Base-by-base conservation (phyloP, 1,284 basidiomycete genomes). In the Cerioporus squamosus region DNA sequence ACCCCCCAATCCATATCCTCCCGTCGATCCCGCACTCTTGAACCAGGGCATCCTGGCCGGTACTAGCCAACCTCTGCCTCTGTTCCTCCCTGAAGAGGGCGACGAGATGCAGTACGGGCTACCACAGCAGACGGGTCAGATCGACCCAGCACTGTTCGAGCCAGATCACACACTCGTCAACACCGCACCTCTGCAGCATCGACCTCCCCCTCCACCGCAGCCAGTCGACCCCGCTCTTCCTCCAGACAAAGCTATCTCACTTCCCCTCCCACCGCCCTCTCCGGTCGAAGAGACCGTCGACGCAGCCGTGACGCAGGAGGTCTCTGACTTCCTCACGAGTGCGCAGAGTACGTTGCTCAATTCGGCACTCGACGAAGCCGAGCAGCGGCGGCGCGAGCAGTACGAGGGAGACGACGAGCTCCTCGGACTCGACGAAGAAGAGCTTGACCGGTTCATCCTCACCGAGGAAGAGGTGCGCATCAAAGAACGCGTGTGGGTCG, bases 401-500 rank as follows among this genome's bases (percentile, higher is more conserved):
- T 81, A 85, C 44, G 48, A 68, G 3, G 76, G 79, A 22, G 82
- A 83, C 5, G 85, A 87, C 57, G 90, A 93, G 57, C 78, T 97
- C 44, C 73, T 81, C 20, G 94, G 90, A 39, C 78, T 98, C 24
- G 93, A 99, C 75, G 97, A 99, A 68, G 94, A 90, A 7, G 97
- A 99, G 74, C 81, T 99, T 45, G 94, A 98, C 71, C 79, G 77
- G 24, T 95, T 93, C 77, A 81, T 97, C 58, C 76, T 98, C 47
- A 88, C 83, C 12, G 88, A 93, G 46, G 92, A 93, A 24, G 97
- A 98, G 74, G 90, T 94, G 6, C 86, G 84, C 71, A 84, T 95
- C 70, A 97, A 96, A 73, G 95, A 97, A 70, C 87, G 95, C 24
- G 87, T 99, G 18, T 99, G 97, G 97, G 93, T 98, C 61, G 95